A percentile compares a stretch with the other conserved stretches of the same genome.
Conservation (phyloP, 2,329 filamentous ascomycete genomes). For the Chaetomium sp. region DNA sequence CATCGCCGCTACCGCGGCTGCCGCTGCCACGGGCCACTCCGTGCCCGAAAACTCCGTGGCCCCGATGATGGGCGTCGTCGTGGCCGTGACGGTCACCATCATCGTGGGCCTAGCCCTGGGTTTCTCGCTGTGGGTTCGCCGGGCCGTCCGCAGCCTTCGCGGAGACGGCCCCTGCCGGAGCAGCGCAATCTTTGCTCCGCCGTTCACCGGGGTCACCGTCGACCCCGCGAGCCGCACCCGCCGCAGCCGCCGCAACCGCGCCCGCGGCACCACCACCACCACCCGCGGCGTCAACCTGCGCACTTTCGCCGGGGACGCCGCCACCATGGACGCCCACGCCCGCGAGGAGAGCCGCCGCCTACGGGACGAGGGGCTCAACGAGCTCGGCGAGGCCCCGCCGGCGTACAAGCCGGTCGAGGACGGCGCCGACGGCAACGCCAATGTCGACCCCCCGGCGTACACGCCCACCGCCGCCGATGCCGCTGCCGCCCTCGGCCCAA, state of each 20-base stretch:
- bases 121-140: no score
- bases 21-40: no score
- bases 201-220: no score
- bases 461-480: not conserved
- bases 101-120: no score
- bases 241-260: not conserved
- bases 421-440: not conserved
- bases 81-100: no score
- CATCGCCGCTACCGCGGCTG: no score
- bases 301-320: no score
- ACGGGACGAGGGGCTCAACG: conserved; percentile 52
- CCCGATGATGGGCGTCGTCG: no score
- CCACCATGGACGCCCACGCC: not conserved
- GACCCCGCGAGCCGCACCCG: not conserved
- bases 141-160: no score
- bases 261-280: not conserved
- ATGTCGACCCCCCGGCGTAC: not conserved
- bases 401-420: conserved; percentile 41
- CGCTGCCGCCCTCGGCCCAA: not conserved
- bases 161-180: no score
- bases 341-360: conserved; percentile 8
- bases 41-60: no score
- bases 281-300: not conserved
- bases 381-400: conserved; percentile 58
- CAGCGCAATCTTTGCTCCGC: no score